A percentile compares a stretch with the other conserved stretches of the same genome.
Evolutionary conservation across 768 basidiomycete species (phyloP).

Genomic region (Dentipellis sp.): DNA sequence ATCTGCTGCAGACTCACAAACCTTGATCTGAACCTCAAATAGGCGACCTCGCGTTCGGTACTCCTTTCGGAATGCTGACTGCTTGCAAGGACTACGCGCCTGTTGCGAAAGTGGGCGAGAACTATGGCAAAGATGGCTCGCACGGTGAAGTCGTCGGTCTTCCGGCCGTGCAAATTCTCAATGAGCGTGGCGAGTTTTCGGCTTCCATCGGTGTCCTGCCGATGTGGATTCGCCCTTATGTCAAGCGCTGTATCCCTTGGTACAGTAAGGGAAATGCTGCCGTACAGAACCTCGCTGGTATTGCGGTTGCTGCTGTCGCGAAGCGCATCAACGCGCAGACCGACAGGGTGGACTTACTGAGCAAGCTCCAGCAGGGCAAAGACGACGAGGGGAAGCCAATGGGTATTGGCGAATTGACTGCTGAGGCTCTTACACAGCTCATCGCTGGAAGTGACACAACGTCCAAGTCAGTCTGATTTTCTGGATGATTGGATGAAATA

Average conservation of each 20-base stretch:
- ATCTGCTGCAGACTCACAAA: too few species aligned
- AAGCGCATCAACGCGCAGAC: conserved; percentile 59
- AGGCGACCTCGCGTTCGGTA: conserved; percentile 71
- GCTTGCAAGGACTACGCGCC: conserved; percentile 66
- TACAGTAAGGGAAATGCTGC: conserved; percentile 24
- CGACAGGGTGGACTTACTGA: conserved; percentile 73
- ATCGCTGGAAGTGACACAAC: conserved; percentile 92
- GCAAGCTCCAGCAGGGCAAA: conserved; percentile 68
- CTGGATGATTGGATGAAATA: neutral
- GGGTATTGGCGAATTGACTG: conserved; percentile 77
- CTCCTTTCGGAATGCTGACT: conserved; percentile 78
- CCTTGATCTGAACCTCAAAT: neutral
- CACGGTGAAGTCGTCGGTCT: conserved; percentile 43
- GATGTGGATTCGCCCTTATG: conserved; percentile 24
- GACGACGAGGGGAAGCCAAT: conserved; percentile 78
- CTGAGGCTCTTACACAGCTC: conserved; percentile 78
- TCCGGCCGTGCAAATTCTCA: conserved; percentile 68
- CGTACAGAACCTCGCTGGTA: conserved; percentile 28
- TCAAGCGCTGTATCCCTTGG: conserved; percentile 26
- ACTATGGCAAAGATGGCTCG: conserved; percentile 37
- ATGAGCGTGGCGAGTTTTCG: conserved; percentile 34
- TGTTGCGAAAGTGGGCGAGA: conserved; percentile 51
- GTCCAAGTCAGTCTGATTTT: conserved; percentile 55
- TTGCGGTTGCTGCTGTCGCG: conserved; percentile 35
- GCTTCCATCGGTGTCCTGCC: conserved; percentile 31